Evolutionary conservation across 2,329 filamentous ascomycete genomes (phyloP), one percentile per base, ranked within the genome.

Genomic region (Onygenales sp.): DNA sequence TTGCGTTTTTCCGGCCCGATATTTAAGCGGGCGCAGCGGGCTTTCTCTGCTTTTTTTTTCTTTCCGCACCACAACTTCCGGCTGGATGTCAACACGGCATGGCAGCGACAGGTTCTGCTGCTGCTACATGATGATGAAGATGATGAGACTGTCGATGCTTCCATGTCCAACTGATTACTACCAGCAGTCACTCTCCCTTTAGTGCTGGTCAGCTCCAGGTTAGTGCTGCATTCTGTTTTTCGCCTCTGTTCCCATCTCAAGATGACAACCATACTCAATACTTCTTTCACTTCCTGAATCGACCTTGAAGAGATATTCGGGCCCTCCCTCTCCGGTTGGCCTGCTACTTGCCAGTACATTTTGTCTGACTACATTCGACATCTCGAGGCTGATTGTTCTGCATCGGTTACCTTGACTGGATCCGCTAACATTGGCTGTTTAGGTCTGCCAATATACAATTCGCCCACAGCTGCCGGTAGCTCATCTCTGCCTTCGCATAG

Each of bases 271-370:
- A 63, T 66, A 71, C 64, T 63, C 71, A 44, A 75, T 73, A 77
- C 80, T 84, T 83, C 80, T 82, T 83, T 79, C 76, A 77, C 73
- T 73, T 74, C 70, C 80, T 73, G 81, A 85, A 68, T 83, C 82
- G 82, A 75, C 81, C 80, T 75, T 84, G 82, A 84, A 78, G 79
- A 83, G 77, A 78, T 65, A 74, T 71, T 74, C 69, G 77, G 79
- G 80, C 75, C 73, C 72, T 74, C 75, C 76, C 75, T 82, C 79
- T 77, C 79, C 77, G 75, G 79, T 77, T 71, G 73, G 76, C 77
- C 80, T 82, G 82, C 78, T 84, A 84, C 81, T 85, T 81, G 82
- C 82, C 82, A 85, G 82, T 84, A 84, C 76, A 73, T 72, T 73
- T 78, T 79, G 81, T 83, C 81, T 84, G 82, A 85, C 73, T 54